Conservation (phyloP, 306 rosid species). For the cucumber (Cucumis sativus) region Cucumber_9930_V3 NC_026660.2:7293501-7294000, state of each 20-base stretch:
- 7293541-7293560: slow-evolving; percentile 17
- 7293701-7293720: not conserved
- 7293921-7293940: not conserved
- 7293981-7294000: not conserved
- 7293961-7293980: not conserved
- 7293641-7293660: not conserved
- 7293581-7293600: not conserved
- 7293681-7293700: no score
- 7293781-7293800: not conserved
- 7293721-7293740: not conserved
- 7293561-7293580: slow-evolving; percentile 4
- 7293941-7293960: not conserved
- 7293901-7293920: not conserved
- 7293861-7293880: no score
- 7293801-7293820: not conserved
- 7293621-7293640: not conserved
- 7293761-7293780: not conserved
- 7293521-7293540: slow-evolving; percentile 19
- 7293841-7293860: no score
- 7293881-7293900: not conserved
- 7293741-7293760: not conserved
- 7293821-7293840: not conserved
- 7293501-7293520: slow-evolving; percentile 27
- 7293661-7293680: no score
- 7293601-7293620: not conserved